phyloP scores from a whole-genome alignment of 306 rosid species.

The Vigna angularis region DNA sequence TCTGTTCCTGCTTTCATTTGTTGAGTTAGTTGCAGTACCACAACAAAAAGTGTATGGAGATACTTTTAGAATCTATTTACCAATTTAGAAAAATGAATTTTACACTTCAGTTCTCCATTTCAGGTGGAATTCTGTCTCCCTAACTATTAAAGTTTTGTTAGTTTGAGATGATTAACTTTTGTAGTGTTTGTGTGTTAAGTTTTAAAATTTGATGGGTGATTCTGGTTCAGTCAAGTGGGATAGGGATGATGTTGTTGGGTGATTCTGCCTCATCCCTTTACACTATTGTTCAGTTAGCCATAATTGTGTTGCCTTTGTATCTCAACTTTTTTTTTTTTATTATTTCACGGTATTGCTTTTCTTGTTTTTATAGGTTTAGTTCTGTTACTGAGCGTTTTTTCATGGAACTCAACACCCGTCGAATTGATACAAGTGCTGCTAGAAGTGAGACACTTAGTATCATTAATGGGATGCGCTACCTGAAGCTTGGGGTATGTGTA shows the following conservation, averaged over 20 bases:
- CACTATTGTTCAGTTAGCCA: slow-evolving; percentile 30
- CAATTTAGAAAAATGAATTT: slow-evolving; percentile 32
- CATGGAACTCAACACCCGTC: slow-evolving; percentile 96
- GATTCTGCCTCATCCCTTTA: slow-evolving; percentile 26
- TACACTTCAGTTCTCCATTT: slow-evolving; percentile 34
- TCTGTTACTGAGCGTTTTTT: slow-evolving; percentile 98
- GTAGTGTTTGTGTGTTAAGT: slow-evolving; percentile 21
- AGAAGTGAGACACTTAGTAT: slow-evolving; percentile 98
- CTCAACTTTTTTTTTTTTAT: background rate
- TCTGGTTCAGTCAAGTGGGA: slow-evolving; percentile 17
- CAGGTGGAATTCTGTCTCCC: slow-evolving; percentile 33
- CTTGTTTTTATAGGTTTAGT: slow-evolving; percentile 78
- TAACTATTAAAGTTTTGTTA: slow-evolving; percentile 27
- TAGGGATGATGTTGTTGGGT: background rate
- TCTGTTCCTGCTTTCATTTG: background rate
- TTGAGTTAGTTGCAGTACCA: background rate
- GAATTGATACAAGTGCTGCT: slow-evolving; percentile 83
- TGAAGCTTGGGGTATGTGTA: slow-evolving; percentile 92
- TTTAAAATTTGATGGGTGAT: slow-evolving; percentile 34
- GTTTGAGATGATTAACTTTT: slow-evolving; percentile 33
- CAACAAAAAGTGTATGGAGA: slow-evolving; percentile 22
- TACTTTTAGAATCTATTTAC: slow-evolving; percentile 5
- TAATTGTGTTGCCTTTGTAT: slow-evolving; percentile 14
- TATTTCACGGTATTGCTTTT: slow-evolving; percentile 36
- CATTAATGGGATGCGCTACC: slow-evolving; percentile 99